Base-by-base conservation (phyloP, 1,284 basidiomycete species). In the Puccinia novopanici region DNA sequence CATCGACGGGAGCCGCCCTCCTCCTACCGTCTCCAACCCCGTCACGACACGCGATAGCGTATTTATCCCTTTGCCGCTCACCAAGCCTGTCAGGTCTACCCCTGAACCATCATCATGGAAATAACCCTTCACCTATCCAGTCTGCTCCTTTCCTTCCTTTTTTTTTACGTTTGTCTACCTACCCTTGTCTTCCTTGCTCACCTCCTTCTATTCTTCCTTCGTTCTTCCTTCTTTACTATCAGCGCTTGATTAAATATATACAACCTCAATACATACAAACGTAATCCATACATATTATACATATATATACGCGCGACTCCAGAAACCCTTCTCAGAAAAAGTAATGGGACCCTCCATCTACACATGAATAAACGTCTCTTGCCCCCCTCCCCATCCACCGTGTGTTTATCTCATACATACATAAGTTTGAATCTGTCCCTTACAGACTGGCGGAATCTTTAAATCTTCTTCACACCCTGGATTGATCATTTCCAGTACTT, bases 31-130 rank as follows among this genome's bases (percentile, higher is more conserved):
- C 13, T 10, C 45, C 30, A 54, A 54, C 24, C 24, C 24, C 15
- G 2, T 42, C 42, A 67, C 15, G n/a, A 8, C 48, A 9, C 68
- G 42, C 48, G 34, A 71, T 2, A 68, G 27, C 12, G 45, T 52
- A 37, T 71, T 71, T 22, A 71, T 71, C 15, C 68, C 68, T 19
- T 54, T 71, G 48, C 68, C 68, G 19, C 52, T 71, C 27, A 71
- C 48, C 48, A 50, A 71, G 52, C 68, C 68, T n/a, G 68, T 54
- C 19, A 71, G 45, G 50, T 37, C 65, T 42, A 68, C 68, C 45
- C 68, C 45, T 34, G 68, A 71, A 50, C 48, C 68, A 30, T 71
- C 68, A n/a, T 67, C 63, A 45, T 48, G 63, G 63, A 67, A 67
- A 48, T 67, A 67, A 48, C n/a, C 13, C n/a, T 24, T 27, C 22